Percentiles rank a stretch among this genome's conserved stretches.
These are phyloP conservation scores for Xylaria venustula DNA, from an alignment of 495 filamentous ascomycete genomes.

Conservation along the genomic window DNA sequence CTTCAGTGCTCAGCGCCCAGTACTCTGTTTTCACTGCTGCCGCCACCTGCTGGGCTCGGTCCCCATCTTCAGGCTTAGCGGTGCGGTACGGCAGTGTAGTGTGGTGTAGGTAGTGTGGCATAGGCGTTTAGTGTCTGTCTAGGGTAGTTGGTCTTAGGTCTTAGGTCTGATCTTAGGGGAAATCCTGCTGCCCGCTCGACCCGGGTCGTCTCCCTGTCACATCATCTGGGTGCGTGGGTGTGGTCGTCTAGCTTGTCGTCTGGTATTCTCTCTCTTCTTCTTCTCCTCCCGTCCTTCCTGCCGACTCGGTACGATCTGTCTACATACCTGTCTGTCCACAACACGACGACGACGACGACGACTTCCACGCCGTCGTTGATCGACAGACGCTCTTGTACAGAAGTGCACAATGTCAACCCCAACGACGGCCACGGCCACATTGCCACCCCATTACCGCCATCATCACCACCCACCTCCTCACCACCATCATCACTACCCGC, in stretches of 20 bases:
- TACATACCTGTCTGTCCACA: neutral
- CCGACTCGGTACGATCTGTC: neutral
- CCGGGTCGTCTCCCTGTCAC: neutral
- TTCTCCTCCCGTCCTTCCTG: neutral
- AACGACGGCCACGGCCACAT: constrained; percentile 75
- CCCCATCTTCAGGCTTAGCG: no score
- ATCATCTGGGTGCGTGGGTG: neutral
- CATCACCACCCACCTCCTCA: constrained; percentile 64
- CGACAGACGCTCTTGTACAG: neutral
- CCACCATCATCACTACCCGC: constrained; percentile 67
- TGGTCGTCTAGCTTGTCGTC: neutral
- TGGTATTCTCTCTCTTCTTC: neutral
- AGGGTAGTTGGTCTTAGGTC: neutral
- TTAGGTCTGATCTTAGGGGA: neutral
- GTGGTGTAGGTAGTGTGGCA: neutral
- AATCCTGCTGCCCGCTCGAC: neutral
- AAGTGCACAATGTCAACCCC: constrained; percentile 72
- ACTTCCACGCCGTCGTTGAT: constrained; percentile 1
- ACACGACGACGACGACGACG: constrained; percentile 4
- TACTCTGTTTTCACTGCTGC: no score
- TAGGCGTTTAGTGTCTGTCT: no score
- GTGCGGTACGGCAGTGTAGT: neutral
- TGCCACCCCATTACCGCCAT: constrained; percentile 54
- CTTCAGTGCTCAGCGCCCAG: no score
- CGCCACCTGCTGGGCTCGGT: no score